A percentile compares a stretch with the other conserved stretches of the same genome.
Conservation (phyloP, 1,284 basidiomycete species). For the Filobasidium uniguttulatum region DNA sequence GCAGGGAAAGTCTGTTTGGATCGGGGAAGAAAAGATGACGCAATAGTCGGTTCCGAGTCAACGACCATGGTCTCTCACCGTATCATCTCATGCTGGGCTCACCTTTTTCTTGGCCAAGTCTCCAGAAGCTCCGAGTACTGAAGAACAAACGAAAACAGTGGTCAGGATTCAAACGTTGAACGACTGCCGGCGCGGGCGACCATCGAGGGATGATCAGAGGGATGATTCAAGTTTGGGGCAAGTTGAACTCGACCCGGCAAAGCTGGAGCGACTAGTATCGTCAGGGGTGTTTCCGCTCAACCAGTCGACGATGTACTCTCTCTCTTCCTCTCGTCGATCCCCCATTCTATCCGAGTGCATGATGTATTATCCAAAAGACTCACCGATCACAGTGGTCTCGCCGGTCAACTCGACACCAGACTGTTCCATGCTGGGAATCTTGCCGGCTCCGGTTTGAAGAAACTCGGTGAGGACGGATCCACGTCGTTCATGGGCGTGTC, state of each 20-base stretch:
- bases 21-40: not conserved
- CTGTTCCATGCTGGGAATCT: slow-evolving; percentile 72
- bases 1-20: slow-evolving; percentile 71
- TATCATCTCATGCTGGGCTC: no score
- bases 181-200: no score
- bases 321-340: no score
- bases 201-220: no score
- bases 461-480: slow-evolving; percentile 10
- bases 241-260: no score
- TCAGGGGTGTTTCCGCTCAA: no score
- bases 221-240: no score
- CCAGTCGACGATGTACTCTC: no score
- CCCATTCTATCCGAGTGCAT: no score
- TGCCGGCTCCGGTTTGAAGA: slow-evolving; percentile 47
- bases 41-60: slow-evolving; percentile 3
- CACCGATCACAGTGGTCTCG: slow-evolving; percentile 76
- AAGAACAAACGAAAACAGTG: not conserved
- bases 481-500: slow-evolving; percentile 3
- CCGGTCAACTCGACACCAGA: slow-evolving; percentile 58
- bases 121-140: slow-evolving; percentile 91
- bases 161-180: not conserved
- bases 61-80: no score
- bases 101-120: slow-evolving; percentile 99
- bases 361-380: slow-evolving; percentile 35
- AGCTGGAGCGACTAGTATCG: no score